Evolutionary conservation across 2,329 filamentous ascomycete genomes (phyloP).

Genomic region (Lecanicillium sp.): DNA sequence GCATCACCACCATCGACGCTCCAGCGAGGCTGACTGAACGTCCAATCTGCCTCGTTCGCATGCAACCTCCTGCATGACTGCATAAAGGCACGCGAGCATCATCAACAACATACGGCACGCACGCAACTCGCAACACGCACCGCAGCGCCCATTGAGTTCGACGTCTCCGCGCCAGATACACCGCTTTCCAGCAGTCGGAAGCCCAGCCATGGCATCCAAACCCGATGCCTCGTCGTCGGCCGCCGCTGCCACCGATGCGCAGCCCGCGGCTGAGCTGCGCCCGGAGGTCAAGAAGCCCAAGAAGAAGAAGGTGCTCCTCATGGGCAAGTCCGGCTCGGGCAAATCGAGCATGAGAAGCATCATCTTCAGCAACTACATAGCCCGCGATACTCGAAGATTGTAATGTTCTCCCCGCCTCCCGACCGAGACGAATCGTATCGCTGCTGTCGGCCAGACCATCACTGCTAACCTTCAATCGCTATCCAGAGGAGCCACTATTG

Average conservation of each 20-base stretch:
- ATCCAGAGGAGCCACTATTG: slow-evolving; percentile 77
- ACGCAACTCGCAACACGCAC: too few species aligned
- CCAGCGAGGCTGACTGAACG: too few species aligned
- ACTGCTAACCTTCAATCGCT: not conserved
- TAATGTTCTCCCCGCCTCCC: slow-evolving; percentile 23
- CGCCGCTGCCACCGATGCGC: slow-evolving; percentile 13
- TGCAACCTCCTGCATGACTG: too few species aligned
- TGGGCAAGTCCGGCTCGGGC: slow-evolving; percentile 95
- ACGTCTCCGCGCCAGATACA: too few species aligned
- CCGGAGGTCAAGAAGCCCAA: slow-evolving; percentile 59
- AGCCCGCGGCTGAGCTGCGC: slow-evolving; percentile 25
- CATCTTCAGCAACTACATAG: slow-evolving; percentile 98
- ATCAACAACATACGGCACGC: too few species aligned
- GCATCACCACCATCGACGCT: too few species aligned
- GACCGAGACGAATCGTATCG: too few species aligned
- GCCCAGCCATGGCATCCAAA: slow-evolving; percentile 22
- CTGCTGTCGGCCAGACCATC: too few species aligned
- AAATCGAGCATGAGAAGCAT: slow-evolving; percentile 99
- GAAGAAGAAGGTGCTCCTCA: slow-evolving; percentile 80
- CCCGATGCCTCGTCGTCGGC: slow-evolving; percentile 22
- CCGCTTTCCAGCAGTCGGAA: too few species aligned
- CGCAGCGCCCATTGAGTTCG: too few species aligned
- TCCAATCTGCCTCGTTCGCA: too few species aligned
- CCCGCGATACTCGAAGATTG: slow-evolving; percentile 86
- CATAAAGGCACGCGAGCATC: too few species aligned